These are phyloP conservation scores for Eucalyptus decipiens DNA, from an alignment of 345 rosid species.

Conservation along the genomic window DNA sequence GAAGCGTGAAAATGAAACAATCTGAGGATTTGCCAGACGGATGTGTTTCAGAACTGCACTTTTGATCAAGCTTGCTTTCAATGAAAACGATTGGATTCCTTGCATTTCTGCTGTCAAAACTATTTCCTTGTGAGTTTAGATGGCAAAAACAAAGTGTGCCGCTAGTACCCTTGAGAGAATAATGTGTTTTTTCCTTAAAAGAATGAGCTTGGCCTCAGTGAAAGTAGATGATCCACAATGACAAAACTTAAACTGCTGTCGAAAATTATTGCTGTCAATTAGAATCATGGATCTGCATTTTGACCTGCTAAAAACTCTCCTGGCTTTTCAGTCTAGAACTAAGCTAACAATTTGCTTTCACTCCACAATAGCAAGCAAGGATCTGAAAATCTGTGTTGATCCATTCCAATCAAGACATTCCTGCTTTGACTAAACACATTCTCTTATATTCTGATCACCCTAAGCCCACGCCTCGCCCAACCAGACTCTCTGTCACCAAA, in stretches of 20 bases:
- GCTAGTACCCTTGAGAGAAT: background rate
- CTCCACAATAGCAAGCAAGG: background rate
- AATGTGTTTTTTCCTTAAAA: background rate
- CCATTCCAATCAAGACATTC: background rate
- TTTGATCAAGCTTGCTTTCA: slow-evolving; percentile 19
- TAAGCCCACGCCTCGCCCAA: background rate
- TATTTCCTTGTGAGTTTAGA: background rate
- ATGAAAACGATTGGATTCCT: background rate
- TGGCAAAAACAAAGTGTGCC: background rate
- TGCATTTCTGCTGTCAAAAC: background rate
- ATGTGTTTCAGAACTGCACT: slow-evolving; percentile 39
- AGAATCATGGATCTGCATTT: background rate
- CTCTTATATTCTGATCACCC: background rate
- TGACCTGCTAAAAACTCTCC: background rate
- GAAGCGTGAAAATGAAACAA: slow-evolving; percentile 33
- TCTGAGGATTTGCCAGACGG: slow-evolving; percentile 53
- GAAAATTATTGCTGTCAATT: background rate
- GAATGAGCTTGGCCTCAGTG: background rate
- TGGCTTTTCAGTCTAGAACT: background rate
- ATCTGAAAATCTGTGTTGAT: background rate
- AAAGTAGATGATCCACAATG: background rate
- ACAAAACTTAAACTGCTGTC: background rate
- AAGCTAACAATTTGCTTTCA: background rate
- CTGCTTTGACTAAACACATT: background rate
- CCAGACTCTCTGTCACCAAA: background rate